Conservation (phyloP, 2,329 filamentous ascomycete species). For the Nemania abortiva region DNA sequence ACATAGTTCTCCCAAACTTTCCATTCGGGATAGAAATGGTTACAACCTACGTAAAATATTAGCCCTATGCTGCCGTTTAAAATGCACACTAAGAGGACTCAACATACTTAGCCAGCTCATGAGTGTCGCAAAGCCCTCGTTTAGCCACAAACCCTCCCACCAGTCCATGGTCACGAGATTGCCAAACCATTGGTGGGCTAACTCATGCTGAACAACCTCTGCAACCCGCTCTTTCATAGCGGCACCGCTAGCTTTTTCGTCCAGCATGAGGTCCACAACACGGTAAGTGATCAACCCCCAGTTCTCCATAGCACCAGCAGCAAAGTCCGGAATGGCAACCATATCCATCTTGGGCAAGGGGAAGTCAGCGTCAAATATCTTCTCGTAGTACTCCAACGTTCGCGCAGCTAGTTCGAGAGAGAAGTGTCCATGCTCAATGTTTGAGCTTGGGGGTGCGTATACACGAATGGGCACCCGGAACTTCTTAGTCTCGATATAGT, state of each 20-base stretch:
- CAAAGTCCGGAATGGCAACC: constrained; percentile 96
- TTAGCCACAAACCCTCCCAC: constrained; percentile 98
- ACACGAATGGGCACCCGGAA: constrained; percentile 94
- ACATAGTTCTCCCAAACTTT: constrained; percentile 98
- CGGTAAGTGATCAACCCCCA: constrained; percentile 97
- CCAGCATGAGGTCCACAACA: constrained; percentile 88
- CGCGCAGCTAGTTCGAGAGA: constrained; percentile 89
- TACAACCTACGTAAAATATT: constrained; percentile 76
- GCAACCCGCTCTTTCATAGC: constrained; percentile 92
- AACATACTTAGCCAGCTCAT: constrained; percentile 77
- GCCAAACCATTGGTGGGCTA: constrained; percentile 98
- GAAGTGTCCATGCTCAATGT: constrained; percentile 92
- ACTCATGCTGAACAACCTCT: constrained; percentile 95
- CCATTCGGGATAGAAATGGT: constrained; percentile 97
- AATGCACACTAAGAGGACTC: constrained; percentile 3
- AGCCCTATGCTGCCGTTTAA: constrained; percentile 9
- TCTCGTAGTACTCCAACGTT: constrained; percentile 94
- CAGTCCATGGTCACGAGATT: constrained; percentile 99
- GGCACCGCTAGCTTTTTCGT: constrained; percentile 91
- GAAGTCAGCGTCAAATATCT: constrained; percentile 89
- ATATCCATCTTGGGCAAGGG: constrained; percentile 96
- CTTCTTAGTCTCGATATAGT: constrained; percentile 90
- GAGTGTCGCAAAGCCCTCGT: constrained; percentile 92
- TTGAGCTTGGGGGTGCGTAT: constrained; percentile 90
- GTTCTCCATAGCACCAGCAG: constrained; percentile 97